Evolutionary conservation across 495 filamentous ascomycete genomes (phyloP), one percentile per base, ranked within the genome.

Genomic region (Thermochaetoides thermophila): DNA sequence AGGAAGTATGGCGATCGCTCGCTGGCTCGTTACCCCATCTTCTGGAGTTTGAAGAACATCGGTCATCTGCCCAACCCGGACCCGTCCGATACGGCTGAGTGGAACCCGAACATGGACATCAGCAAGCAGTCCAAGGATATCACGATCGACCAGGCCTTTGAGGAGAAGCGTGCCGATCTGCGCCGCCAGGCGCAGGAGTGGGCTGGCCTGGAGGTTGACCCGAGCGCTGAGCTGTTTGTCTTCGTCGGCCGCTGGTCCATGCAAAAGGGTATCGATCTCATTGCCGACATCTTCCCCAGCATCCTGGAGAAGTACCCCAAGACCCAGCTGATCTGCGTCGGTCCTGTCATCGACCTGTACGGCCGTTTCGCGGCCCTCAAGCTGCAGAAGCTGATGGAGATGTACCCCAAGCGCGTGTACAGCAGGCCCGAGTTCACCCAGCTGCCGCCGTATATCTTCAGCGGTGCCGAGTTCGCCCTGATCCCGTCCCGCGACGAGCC

Each of bases 401-500:
- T 73, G 18, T 84, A 84, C 36, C 78, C 79, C n/a, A 70, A 71
- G n/a, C 58, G 80, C 4, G 80, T 85, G 0, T 84, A 60, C 54
- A 81, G 76, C 10, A 81, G 74, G 53, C 80, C 80, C 4, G 74
- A 84, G 50, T 84, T 84, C 49, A 84, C 78, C 0, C 66, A 72
- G 0, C 59, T 85, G 1, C 80, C 78, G 9, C 73, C 76, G 0
- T 84, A 68, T 51, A 75, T 85, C 41, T 84, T 84, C 56, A 78
- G 71, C 31, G 80, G 80, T 13, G 77, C 79, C 12, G 80, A 85
- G 31, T 84, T 85, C 39, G 78, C 79, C 11, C 59, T 85, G 20
- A 84, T 85, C 35, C 79, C 80, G 5, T 81, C 76, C 12, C 71
- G 80, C 37, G 80, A 85, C 40, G 80, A 85, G 49, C 80, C 80